Percentiles rank a stretch among this genome's conserved stretches.
Evolutionary conservation across 306 rosid species (phyloP).

Genomic region (Dalbergia cultrata): DNA sequence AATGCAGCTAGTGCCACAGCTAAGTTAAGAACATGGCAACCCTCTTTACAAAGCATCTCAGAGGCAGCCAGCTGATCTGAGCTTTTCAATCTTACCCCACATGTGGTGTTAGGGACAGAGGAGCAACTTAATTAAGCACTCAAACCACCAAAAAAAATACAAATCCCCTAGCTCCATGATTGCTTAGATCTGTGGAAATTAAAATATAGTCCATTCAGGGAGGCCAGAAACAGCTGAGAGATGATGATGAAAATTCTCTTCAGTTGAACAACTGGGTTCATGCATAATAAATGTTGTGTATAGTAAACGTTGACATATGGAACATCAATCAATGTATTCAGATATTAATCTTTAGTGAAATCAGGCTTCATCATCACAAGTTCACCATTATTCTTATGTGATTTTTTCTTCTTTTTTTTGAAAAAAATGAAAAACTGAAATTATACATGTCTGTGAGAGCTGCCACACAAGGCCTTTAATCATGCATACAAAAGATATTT

Average conservation of each 20-base stretch:
- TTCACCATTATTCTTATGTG: conserved; percentile 23
- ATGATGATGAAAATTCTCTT: conserved; percentile 39
- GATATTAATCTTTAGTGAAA: conserved; percentile 45
- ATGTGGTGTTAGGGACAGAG: conserved; percentile 60
- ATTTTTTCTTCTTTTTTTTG: not conserved
- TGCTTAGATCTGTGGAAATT: conserved; percentile 53
- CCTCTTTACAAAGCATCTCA: conserved; percentile 81
- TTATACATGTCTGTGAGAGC: not conserved
- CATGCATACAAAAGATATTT: conserved; percentile 17
- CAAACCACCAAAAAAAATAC: conserved; percentile 30
- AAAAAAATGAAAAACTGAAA: not conserved
- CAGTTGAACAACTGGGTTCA: conserved; percentile 50
- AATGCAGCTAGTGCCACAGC: conserved; percentile 55
- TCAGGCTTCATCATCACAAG: conserved; percentile 40
- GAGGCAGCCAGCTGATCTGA: conserved; percentile 69
- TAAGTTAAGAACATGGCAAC: conserved; percentile 88
- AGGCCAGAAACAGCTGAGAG: conserved; percentile 41
- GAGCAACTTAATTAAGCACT: conserved; percentile 40
- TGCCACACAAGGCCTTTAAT: conserved; percentile 8
- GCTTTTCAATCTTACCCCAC: conserved; percentile 47
- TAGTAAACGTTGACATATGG: conserved; percentile 63
- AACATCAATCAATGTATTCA: conserved; percentile 55
- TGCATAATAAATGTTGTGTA: conserved; percentile 67
- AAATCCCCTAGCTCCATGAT: conserved; percentile 39
- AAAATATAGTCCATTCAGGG: conserved; percentile 42